phyloP scores from a whole-genome alignment of 2,329 filamentous ascomycete genomes.

The Diaporthe velutina region DNA sequence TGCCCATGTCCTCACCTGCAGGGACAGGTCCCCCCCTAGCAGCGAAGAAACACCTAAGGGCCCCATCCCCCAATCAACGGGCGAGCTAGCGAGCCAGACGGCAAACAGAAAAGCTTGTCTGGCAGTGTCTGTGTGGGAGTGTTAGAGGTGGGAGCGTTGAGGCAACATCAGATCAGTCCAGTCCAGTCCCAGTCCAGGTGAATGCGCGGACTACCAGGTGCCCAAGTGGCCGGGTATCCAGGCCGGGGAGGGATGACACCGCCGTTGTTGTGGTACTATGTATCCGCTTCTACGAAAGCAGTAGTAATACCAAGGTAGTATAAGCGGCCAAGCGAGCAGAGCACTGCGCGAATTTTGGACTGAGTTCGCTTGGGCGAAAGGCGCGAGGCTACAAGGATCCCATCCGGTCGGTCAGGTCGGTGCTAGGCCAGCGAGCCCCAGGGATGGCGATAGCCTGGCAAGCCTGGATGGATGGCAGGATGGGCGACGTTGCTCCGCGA shows the following conservation, averaged over 20 bases:
- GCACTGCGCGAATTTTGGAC: conserved; percentile 34
- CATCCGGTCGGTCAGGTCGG: conserved; percentile 21
- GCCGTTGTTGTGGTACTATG: background rate
- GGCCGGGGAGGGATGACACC: conserved; percentile 16
- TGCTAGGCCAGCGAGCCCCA: conserved; percentile 13
- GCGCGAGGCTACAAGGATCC: conserved; percentile 34
- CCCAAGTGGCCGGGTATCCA: background rate
- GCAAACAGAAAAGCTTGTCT: conserved; percentile 37
- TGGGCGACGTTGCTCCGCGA: conserved; percentile 22
- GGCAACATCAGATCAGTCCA: conserved; percentile 15
- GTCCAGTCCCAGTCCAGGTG: background rate
- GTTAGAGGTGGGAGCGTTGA: conserved; percentile 2
- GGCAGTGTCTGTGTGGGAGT: conserved; percentile 6
- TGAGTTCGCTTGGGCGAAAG: conserved; percentile 32
- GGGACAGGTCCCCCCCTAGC: conserved; percentile 7
- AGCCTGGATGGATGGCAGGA: background rate
- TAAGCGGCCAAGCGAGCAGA: conserved; percentile 5
- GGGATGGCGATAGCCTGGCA: conserved; percentile 4
- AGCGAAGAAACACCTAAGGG: background rate
- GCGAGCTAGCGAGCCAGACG: conserved; percentile 29
- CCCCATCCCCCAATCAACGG: conserved; percentile 14
- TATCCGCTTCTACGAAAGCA: background rate
- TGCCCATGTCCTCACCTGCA: background rate
- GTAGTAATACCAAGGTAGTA: background rate
- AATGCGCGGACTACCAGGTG: background rate